phyloP scores from a whole-genome alignment of 208 protist species.

The Kentomonas sorsogonicus region DNA sequence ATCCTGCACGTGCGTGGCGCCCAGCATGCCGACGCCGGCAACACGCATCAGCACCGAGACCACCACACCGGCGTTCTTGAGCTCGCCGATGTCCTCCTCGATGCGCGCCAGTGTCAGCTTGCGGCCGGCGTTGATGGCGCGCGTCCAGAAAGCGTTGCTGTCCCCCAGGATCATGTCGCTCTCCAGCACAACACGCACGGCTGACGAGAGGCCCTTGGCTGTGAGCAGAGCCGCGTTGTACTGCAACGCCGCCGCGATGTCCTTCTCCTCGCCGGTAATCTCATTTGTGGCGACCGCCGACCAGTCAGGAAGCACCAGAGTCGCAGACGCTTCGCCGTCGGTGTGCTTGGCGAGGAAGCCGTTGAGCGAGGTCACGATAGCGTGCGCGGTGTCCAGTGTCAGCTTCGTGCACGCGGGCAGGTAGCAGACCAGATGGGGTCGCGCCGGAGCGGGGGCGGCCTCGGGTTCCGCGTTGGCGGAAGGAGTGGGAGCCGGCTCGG shows the following conservation, averaged over 20 bases:
- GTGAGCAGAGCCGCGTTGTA: slow-evolving; percentile 60
- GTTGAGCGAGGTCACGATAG: slow-evolving; percentile 33
- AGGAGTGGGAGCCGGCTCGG: slow-evolving; percentile 6
- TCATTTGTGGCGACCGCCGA: slow-evolving; percentile 61
- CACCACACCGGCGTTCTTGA: slow-evolving; percentile 78
- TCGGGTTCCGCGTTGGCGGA: background rate
- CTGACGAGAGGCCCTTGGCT: slow-evolving; percentile 33
- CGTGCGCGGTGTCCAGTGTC: slow-evolving; percentile 48
- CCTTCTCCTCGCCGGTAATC: slow-evolving; percentile 74
- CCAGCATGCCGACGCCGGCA: slow-evolving; percentile 40
- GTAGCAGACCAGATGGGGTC: slow-evolving; percentile 38
- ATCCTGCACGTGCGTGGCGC: slow-evolving; percentile 74
- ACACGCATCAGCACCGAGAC: slow-evolving; percentile 81
- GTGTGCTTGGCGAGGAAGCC: slow-evolving; percentile 49
- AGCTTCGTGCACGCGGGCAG: slow-evolving; percentile 60
- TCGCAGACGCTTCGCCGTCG: slow-evolving; percentile 47
- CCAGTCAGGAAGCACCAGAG: slow-evolving; percentile 79
- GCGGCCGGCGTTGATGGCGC: slow-evolving; percentile 82
- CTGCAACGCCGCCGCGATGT: slow-evolving; percentile 65
- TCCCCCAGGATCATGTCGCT: slow-evolving; percentile 69
- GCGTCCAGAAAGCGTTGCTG: slow-evolving; percentile 87
- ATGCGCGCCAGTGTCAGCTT: slow-evolving; percentile 59
- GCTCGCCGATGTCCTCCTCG: slow-evolving; percentile 48
- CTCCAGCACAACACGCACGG: slow-evolving; percentile 68
- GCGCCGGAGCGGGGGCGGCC: slow-evolving; percentile 13